Evolutionary conservation across 225 moss, liverwort and hornwort species (phyloP), one percentile per base, ranked within the genome.

Genomic region (Physcomitrellopsis africana): DNA sequence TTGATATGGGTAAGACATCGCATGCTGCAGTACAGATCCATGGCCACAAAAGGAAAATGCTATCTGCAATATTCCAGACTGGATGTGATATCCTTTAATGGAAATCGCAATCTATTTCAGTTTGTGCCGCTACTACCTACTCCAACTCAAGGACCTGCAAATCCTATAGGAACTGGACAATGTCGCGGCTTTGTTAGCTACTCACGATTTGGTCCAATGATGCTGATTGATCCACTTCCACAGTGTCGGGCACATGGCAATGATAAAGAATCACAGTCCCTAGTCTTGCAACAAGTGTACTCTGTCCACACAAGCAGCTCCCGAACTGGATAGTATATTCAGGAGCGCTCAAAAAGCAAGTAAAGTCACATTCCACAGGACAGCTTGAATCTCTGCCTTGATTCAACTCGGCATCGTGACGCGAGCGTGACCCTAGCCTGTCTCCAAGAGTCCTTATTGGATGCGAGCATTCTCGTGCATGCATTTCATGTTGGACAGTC

Each of bases 321-420:
- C 22, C 41, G 24, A 77, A 56, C 9, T 26, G 42, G 63, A 22
- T 42, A 63, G 73, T 19, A 74, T 74, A 44, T 74, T 58, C 15
- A 1, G 82, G 65, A 60, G n/a, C 78, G 58, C 74, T 65, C 70
- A 45, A 78, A 74, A 74, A 37, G 48, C n/a, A 71, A 51, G 71
- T 29, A 52, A 47, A 37, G 67, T 74, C 65, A 41, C 19, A 66
- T 66, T 66, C 60, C 53, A 75, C 23, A 13, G 48, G 57, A 82
- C 8, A 65, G 65, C 54, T 71, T 78, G 68, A 51, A 58, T 68
- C 76, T 69, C 57, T 10, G 49, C 41, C 73, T 10, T 53, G 65
- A 52, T 18, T 65, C 32, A 75, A 4, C 70, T 32, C 37, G n/a
- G 51, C 51, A 81, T 63, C 44, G 51, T 15, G 13, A 57, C 20